Conservation (phyloP, 345 rosid species). For the Syzygium aqueum region DNA sequence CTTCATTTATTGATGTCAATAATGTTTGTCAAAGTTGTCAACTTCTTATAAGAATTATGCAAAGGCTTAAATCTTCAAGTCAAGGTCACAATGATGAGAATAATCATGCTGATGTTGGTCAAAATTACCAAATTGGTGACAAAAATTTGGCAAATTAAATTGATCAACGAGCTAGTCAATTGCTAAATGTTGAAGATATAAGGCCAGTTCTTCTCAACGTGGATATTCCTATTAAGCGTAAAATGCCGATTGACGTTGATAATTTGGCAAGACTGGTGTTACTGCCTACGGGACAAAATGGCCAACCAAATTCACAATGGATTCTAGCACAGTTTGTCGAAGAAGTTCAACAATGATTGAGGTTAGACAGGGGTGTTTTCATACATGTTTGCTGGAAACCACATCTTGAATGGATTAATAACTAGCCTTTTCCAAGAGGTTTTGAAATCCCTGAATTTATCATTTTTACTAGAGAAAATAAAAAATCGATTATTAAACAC, state of each 20-base stretch:
- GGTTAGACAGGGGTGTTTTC: too few relatives aligned
- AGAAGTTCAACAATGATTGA: too few relatives aligned
- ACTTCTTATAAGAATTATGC: accelerated
- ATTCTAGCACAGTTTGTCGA: too few relatives aligned
- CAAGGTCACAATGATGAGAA: not conserved
- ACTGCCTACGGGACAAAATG: too few relatives aligned
- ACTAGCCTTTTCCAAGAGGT: too few relatives aligned
- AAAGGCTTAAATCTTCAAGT: not conserved
- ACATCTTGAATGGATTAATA: too few relatives aligned
- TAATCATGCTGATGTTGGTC: not conserved
- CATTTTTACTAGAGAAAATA: too few relatives aligned
- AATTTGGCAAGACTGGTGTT: not conserved
- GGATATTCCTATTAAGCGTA: not conserved
- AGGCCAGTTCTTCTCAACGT: accelerated
- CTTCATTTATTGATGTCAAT: not conserved
- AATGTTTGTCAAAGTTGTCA: not conserved
- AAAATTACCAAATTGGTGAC: not conserved
- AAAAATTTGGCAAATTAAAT: not conserved
- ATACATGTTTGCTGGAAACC: too few relatives aligned
- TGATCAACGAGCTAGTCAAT: not conserved
- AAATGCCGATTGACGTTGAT: not conserved
- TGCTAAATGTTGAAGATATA: not conserved
- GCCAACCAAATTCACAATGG: too few relatives aligned
- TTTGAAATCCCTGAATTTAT: too few relatives aligned
- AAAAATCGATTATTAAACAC: too few relatives aligned